A percentile compares a stretch with the other conserved stretches of the same genome.
Conservation (phyloP, 192 early-diverging fungal species). For the Podila epicladia region DNA sequence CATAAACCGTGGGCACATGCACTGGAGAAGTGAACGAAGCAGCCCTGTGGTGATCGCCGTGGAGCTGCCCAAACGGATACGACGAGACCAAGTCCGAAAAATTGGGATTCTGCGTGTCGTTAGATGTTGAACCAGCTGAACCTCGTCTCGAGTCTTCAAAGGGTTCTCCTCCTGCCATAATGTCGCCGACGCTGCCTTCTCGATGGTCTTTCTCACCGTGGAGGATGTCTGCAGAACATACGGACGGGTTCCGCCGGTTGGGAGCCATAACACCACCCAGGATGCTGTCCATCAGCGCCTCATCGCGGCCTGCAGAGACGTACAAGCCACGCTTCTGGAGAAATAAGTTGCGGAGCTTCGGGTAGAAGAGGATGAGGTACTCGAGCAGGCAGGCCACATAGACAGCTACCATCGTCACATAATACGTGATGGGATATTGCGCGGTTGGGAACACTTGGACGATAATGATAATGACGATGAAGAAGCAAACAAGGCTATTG, state of each 20-base stretch:
- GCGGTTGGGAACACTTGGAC: slow-evolving; percentile 10
- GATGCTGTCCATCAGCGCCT: slow-evolving; percentile 7
- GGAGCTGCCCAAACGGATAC: slow-evolving; percentile 40
- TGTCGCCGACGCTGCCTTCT: neutral
- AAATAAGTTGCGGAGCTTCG: slow-evolving; percentile 29
- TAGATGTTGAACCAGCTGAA: neutral
- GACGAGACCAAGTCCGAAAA: slow-evolving; percentile 38
- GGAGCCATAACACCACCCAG: slow-evolving; percentile 11
- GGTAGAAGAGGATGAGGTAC: slow-evolving; percentile 29
- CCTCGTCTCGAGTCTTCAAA: neutral
- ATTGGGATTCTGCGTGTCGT: slow-evolving; percentile 20
- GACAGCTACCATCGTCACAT: slow-evolving; percentile 21
- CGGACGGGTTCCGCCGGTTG: neutral
- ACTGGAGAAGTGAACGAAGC: slow-evolving; percentile 7
- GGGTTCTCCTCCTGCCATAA: neutral
- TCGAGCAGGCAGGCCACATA: slow-evolving; percentile 8
- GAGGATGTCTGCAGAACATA: neutral
- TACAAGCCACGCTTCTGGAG: slow-evolving; percentile 28
- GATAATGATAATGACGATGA: slow-evolving; percentile 32
- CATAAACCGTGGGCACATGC: slow-evolving; percentile 8
- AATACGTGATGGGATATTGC: slow-evolving; percentile 17
- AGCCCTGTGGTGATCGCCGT: neutral
- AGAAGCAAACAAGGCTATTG: slow-evolving; percentile 22
- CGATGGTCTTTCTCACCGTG: neutral
- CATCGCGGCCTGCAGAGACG: slow-evolving; percentile 28